Conservation (phyloP, 768 basidiomycete species). For the Leucocoprinus leucothites region DNA sequence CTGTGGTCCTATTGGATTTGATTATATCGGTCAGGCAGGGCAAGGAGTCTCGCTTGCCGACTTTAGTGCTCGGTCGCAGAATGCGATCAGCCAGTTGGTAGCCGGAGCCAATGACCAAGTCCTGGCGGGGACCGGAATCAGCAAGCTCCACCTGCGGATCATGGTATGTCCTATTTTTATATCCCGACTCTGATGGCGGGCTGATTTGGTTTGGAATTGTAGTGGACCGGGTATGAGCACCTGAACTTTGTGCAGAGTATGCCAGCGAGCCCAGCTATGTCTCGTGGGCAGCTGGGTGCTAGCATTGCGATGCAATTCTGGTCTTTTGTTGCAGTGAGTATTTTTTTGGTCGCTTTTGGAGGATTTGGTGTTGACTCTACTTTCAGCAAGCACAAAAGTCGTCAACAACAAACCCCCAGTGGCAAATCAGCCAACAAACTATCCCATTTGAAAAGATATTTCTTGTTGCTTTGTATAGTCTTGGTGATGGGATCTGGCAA, state of each 20-base stretch:
- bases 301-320: slow-evolving; percentile 27
- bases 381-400: not conserved
- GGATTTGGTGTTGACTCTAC: not conserved
- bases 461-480: slow-evolving; percentile 14
- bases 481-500: slow-evolving; percentile 15
- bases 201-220: not conserved
- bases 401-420: slow-evolving; percentile 6
- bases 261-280: slow-evolving; percentile 25
- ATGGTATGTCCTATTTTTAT: slow-evolving; percentile 7
- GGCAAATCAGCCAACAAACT: slow-evolving; percentile 1
- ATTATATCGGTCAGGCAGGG: slow-evolving; percentile 8
- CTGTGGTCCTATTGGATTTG: slow-evolving; percentile 2
- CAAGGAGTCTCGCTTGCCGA: slow-evolving; percentile 13
- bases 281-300: slow-evolving; percentile 39
- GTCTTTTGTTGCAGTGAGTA: slow-evolving; percentile 11
- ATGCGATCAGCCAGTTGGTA: slow-evolving; percentile 11
- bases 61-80: slow-evolving; percentile 5
- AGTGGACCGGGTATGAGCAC: slow-evolving; percentile 16
- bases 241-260: slow-evolving; percentile 9
- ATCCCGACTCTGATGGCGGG: not conserved
- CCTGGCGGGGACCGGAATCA: slow-evolving; percentile 5
- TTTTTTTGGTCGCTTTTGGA: not conserved
- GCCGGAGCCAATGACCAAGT: slow-evolving; percentile 14
- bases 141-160: slow-evolving; percentile 12
- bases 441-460: slow-evolving; percentile 15